Evolutionary conservation across 179 eudicot genomes (phyloP).

Genomic region (Beta corolliflora): DNA sequence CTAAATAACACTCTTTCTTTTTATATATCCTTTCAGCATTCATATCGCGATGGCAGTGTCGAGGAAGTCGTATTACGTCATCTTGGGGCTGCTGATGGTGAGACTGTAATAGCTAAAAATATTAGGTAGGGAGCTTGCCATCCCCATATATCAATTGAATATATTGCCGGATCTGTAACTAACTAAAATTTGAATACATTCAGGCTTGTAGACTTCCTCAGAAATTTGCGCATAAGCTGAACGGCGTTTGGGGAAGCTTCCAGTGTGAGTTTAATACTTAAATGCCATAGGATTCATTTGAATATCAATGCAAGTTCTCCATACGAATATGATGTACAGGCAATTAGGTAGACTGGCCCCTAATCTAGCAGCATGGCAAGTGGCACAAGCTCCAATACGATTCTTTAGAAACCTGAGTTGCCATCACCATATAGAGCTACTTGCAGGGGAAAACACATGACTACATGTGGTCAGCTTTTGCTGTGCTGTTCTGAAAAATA

Average conservation of each 20-base stretch:
- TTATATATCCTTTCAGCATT: constrained; percentile 57
- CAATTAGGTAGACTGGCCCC: not conserved
- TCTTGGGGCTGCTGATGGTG: constrained; percentile 86
- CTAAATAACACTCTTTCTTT: constrained; percentile 17
- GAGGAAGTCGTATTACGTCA: constrained; percentile 88
- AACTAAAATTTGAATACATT: constrained; percentile 25
- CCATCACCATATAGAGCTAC: not conserved
- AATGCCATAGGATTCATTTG: not conserved
- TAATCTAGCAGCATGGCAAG: not conserved
- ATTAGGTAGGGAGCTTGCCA: constrained; percentile 48
- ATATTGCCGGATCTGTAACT: constrained; percentile 7
- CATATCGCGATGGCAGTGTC: constrained; percentile 82
- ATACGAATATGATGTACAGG: not conserved
- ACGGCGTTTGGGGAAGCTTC: constrained; percentile 26
- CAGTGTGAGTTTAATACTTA: constrained; percentile 37
- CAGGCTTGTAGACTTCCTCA: constrained; percentile 85
- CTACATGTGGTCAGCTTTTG: not conserved
- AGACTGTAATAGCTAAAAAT: constrained; percentile 75
- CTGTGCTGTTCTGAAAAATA: not conserved
- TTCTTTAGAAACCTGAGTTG: not conserved
- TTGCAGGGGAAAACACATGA: not conserved
- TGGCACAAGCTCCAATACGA: not conserved
- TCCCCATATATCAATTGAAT: not conserved
- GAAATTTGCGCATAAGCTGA: constrained; percentile 66
- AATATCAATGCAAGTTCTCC: not conserved